A percentile compares a stretch with the other conserved stretches of the same genome.
Evolutionary conservation across 164 flowering plant genomes (phyloP).

Genomic region (Piper betle): DNA sequence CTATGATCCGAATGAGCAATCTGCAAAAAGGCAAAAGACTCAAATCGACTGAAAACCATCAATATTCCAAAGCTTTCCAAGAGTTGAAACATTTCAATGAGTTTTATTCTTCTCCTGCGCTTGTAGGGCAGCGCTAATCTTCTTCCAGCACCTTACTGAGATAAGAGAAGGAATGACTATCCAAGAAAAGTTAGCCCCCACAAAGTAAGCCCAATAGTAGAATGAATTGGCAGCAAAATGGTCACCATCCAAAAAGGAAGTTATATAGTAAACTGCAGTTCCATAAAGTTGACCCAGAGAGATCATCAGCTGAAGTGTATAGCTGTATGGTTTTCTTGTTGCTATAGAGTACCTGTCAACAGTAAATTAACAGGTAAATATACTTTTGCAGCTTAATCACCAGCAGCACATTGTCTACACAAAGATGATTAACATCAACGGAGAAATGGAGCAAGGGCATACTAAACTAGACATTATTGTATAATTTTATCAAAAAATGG

Average conservation of each 20-base stretch:
- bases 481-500: too few species aligned
- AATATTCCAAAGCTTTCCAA: too few species aligned
- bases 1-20: too few species aligned
- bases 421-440: not conserved
- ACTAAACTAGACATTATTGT: too few species aligned
- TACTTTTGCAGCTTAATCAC: not conserved
- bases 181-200: slow-evolving; percentile 63
- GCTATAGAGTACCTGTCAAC: slow-evolving; percentile 74
- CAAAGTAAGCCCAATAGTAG: slow-evolving; percentile 62
- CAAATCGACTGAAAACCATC: too few species aligned
- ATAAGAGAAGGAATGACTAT: slow-evolving; percentile 61
- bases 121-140: slow-evolving; percentile 41
- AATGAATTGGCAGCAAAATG: slow-evolving; percentile 46
- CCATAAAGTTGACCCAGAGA: slow-evolving; percentile 16
- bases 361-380: not conserved
- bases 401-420: not conserved
- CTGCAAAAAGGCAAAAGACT: too few species aligned
- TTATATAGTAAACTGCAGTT: slow-evolving; percentile 45
- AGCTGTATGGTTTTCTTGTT: slow-evolving; percentile 49
- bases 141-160: slow-evolving; percentile 60
- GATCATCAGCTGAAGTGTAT: slow-evolving; percentile 63
- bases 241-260: slow-evolving; percentile 73
- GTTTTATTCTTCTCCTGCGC: slow-evolving; percentile 42
- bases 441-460: not conserved
- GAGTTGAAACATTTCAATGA: slow-evolving; percentile 16